Percentiles rank a stretch among this genome's conserved stretches.
These are phyloP conservation scores for Teratosphaeria gauchensis DNA, from an alignment of 2,329 filamentous ascomycete genomes.

Conservation along the genomic window DNA sequence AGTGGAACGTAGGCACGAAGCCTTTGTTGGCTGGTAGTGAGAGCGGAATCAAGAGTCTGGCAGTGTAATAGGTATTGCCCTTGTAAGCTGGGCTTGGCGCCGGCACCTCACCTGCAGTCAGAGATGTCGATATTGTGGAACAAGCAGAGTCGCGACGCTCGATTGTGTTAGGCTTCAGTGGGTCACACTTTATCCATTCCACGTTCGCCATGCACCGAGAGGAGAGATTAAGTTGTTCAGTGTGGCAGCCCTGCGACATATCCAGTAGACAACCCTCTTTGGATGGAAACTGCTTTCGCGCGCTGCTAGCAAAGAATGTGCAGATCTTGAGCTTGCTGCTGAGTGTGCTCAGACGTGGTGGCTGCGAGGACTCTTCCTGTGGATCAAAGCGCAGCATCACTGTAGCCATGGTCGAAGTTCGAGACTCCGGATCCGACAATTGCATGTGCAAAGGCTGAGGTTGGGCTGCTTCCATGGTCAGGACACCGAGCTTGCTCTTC, in stretches of 20 bases:
- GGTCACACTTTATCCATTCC: conserved; percentile 40
- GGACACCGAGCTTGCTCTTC: conserved; percentile 47
- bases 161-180: conserved; percentile 12
- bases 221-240: conserved; percentile 44
- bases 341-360: conserved; percentile 45
- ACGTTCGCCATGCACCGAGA: conserved; percentile 48
- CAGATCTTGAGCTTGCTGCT: conserved; percentile 46
- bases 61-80: conserved; percentile 47
- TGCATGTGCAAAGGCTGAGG: conserved; percentile 47
- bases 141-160: conserved; percentile 33
- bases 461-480: conserved; percentile 49
- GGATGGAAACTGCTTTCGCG: conserved; percentile 42
- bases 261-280: conserved; percentile 34
- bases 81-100: conserved; percentile 33
- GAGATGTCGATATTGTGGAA: conserved; percentile 14
- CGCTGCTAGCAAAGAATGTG: conserved; percentile 47
- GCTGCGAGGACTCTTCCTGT: conserved; percentile 35
- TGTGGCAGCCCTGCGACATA: conserved; percentile 43
- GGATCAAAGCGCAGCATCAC: conserved; percentile 55
- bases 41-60: conserved; percentile 54
- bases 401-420: conserved; percentile 45
- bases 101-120: conserved; percentile 22
- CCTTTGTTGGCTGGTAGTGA: conserved; percentile 48
- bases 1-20: conserved; percentile 61
- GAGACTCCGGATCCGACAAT: conserved; percentile 27